phyloP scores from a whole-genome alignment of 495 filamentous ascomycete genomes.

The Penicillium arizonense region DNA sequence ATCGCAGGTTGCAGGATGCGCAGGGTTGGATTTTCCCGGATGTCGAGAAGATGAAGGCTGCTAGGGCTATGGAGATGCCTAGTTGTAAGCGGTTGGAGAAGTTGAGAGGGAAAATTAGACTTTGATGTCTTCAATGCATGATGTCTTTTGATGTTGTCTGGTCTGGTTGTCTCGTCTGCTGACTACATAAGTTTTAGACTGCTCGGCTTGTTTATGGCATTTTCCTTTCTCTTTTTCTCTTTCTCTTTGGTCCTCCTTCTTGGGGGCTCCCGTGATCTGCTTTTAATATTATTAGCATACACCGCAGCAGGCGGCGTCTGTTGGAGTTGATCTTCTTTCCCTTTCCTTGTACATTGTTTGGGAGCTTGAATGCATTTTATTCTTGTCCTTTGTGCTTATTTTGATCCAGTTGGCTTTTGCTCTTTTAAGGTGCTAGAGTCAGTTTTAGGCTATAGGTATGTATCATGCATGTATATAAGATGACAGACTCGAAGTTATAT shows the following conservation, averaged over 20 bases:
- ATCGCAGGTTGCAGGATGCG: slow-evolving; percentile 71
- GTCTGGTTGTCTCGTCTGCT: too few relatives aligned
- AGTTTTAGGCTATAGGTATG: too few relatives aligned
- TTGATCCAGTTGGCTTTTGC: not conserved
- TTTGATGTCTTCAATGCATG: slow-evolving; percentile 1
- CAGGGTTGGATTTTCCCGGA: slow-evolving; percentile 88
- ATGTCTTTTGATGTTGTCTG: not conserved
- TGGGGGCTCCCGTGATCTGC: not conserved
- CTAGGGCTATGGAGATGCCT: slow-evolving; percentile 58
- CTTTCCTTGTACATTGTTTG: slow-evolving; percentile 18
- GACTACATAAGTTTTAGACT: not conserved
- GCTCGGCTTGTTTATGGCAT: not conserved
- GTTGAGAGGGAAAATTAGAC: slow-evolving; percentile 34
- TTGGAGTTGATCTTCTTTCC: slow-evolving; percentile 13
- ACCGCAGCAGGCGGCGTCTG: slow-evolving; percentile 22
- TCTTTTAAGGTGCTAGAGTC: too few relatives aligned
- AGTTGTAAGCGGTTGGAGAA: slow-evolving; percentile 53
- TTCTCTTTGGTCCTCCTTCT: slow-evolving; percentile 7
- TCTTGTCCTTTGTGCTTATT: not conserved
- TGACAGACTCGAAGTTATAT: too few relatives aligned
- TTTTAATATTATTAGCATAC: slow-evolving; percentile 20
- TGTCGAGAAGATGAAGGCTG: slow-evolving; percentile 68
- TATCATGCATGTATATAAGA: too few relatives aligned
- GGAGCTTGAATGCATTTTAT: slow-evolving; percentile 19
- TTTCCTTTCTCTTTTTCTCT: not conserved